Evolutionary conservation across 228 moss, liverwort and hornwort genomes (phyloP).

Genomic region (Sphagnum magellanicum): DNA sequence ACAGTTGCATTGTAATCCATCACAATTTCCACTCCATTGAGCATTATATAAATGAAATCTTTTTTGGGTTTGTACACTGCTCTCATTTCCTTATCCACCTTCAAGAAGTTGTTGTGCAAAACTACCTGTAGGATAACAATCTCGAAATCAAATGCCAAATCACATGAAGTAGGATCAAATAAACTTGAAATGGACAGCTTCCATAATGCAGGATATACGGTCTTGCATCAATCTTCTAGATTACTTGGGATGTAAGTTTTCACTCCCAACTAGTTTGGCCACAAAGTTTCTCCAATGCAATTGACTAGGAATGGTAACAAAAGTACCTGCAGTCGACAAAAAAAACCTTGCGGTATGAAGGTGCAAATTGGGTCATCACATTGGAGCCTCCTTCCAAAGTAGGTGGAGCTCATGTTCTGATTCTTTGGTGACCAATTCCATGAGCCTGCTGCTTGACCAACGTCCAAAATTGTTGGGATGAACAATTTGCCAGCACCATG

Average conservation of each 20-base stretch:
- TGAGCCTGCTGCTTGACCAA: background rate
- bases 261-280: no score
- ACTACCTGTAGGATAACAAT: background rate
- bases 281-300: no score
- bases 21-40: background rate
- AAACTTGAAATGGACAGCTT: background rate
- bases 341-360: background rate
- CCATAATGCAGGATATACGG: background rate
- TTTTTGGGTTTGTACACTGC: background rate
- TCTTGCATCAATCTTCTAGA: background rate
- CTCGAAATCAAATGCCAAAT: background rate
- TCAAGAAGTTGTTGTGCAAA: background rate
- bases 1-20: background rate
- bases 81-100: no score
- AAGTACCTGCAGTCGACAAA: constrained; percentile 1
- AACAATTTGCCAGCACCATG: background rate
- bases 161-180: background rate
- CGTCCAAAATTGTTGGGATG: background rate
- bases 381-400: background rate
- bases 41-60: background rate
- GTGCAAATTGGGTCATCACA: background rate
- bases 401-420: background rate
- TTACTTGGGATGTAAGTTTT: background rate
- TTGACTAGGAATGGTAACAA: no score
- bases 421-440: background rate